phyloP scores from a whole-genome alignment of 2,329 filamentous ascomycete species.

The Emmonsiellopsis sp. region DNA sequence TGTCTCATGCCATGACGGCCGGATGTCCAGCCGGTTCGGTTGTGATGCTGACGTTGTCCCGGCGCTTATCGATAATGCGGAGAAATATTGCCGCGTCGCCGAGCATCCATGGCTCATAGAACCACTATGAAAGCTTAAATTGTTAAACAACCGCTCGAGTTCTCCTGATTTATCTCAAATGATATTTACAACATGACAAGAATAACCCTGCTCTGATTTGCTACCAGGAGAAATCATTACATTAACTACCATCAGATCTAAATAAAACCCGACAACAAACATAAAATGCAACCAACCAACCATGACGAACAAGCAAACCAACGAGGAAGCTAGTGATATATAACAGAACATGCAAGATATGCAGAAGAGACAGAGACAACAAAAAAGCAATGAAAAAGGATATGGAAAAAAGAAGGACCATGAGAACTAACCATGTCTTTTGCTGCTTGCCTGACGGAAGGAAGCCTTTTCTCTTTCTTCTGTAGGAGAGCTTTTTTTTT shows the following conservation, averaged over 20 bases:
- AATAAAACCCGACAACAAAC: too few relatives aligned
- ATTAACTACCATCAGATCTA: too few relatives aligned
- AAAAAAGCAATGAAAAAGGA: neutral
- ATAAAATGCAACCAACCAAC: neutral
- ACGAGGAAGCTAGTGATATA: neutral
- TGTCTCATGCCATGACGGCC: neutral
- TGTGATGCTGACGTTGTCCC: neutral
- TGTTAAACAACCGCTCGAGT: too few relatives aligned
- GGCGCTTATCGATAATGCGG: too few relatives aligned
- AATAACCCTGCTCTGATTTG: too few relatives aligned
- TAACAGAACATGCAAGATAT: neutral
- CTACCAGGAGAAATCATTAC: too few relatives aligned
- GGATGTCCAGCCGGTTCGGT: neutral
- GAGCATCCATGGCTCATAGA: too few relatives aligned
- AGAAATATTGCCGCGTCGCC: too few relatives aligned
- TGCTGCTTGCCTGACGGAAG: neutral
- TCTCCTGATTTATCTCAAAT: too few relatives aligned
- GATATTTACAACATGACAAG: too few relatives aligned
- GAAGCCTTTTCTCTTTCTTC: neutral
- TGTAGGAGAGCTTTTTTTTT: neutral
- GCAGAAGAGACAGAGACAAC: neutral
- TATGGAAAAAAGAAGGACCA: neutral
- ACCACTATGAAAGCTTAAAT: too few relatives aligned
- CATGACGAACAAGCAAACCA: neutral
- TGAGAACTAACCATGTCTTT: conserved; percentile 7